Evolutionary conservation across 2,329 filamentous ascomycete species (phyloP), one percentile per base, ranked within the genome.

Genomic region (Fusarium ambrosium): DNA sequence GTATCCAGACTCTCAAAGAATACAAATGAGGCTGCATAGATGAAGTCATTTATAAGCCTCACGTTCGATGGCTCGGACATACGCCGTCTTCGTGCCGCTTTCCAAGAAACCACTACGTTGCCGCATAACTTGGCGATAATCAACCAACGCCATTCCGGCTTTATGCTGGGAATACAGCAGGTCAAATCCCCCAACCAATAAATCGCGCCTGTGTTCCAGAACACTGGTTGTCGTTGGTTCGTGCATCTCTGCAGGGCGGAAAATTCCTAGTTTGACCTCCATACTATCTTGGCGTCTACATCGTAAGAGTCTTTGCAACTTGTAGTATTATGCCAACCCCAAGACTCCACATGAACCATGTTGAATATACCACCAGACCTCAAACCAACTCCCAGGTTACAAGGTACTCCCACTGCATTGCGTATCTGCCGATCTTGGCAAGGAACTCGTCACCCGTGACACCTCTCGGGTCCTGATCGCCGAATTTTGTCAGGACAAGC

Each of bases 401-500:
- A 34, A 87, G 81, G 53, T 83, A 83, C n/a, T 80, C 78, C 83
- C 85, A 87, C 29, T 81, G 81, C 85, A 87, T 88, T 39, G 82
- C 83, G 29, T 83, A 84, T 66, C 81, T 84, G 13, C 87, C 86
- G 74, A 82, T 83, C 77, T 85, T 86, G 4, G 80, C 74, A 14
- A 84, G 76, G 67, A 84, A 89, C 69, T 89, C 85, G 58, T 85
- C 82, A 66, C 85, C 86, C 18, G 86, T 85, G 36, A 89, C 79
- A 6, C 88, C 89, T 27, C 87, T 82, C 27, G 84, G 87, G 62
- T 88, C 86, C 60, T 80, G 80, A 6, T 84, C 85, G 56, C 87
- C 85, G 5, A 90, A 79, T 69, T 79, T 84, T 13, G 80, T 89
- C 41, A 97, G 85, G 22, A 90, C 89, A 67, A 89, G 89, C 34